Base-by-base conservation (phyloP, 139 green algal species). In the Desmodesmus armatus region DNA sequence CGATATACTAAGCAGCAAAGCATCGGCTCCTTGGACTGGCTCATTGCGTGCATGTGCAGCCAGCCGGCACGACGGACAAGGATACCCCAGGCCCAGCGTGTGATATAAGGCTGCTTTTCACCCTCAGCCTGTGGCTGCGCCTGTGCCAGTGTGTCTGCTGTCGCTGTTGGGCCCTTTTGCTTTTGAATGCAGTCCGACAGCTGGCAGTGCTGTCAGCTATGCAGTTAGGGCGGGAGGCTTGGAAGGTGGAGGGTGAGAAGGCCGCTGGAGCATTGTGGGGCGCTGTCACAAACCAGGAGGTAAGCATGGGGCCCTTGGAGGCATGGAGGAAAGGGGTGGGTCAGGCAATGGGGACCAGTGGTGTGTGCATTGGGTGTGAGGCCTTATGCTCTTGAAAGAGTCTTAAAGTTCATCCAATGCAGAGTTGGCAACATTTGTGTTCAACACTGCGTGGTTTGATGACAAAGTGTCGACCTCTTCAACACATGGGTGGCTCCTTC, bases 141-240 rank as follows among this genome's bases (percentile, higher is more conserved):
- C n/a, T n/a, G n/a, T n/a, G n/a, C n/a, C n/a, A n/a, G n/a, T n/a
- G n/a, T n/a, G n/a, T n/a, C n/a, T n/a, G n/a, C n/a, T n/a, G n/a
- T n/a, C n/a, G n/a, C n/a, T n/a, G n/a, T n/a, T n/a, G n/a, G n/a
- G n/a, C n/a, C n/a, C n/a, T n/a, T n/a, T n/a, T n/a, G n/a, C n/a
- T n/a, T n/a, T 15, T 31, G 13, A 7, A 15, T 0, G 73, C 78
- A 3, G 78, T 76, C 1, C 41, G 78, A 3, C 62, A 76, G n/a
- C 62, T 84, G n/a, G 78, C 78, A 29, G 78, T 84, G 44, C 67
- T 84, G 7, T 84, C 78, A 33, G 78, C 78, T 2, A 82, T 82
- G 76, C 76, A 82, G 35, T 55, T 82, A 19, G 55, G 76, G 1
- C 13, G 33, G 3, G 43, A 40, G 19, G 76, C 62, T 29, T 19